Evolutionary conservation across 371 early-diverging fungal species (phyloP).

Genomic region (Fennellomyces sp.): DNA sequence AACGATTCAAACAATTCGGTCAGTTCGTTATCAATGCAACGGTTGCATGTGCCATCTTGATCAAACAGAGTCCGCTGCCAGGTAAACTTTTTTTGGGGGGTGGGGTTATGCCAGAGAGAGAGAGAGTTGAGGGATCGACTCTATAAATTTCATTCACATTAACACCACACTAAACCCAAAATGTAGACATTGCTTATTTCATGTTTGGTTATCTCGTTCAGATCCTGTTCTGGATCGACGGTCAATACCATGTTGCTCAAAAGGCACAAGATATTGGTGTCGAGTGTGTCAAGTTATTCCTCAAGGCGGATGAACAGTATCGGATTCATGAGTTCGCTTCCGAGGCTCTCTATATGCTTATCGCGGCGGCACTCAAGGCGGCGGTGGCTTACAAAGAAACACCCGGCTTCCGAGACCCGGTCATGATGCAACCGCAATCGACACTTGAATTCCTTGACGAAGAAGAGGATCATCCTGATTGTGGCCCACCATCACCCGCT

Average conservation of each 20-base stretch:
- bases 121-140: too few relatives aligned
- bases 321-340: constrained; percentile 63
- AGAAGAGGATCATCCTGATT: background rate
- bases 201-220: constrained; percentile 49
- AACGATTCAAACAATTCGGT: constrained; percentile 24
- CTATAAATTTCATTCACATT: background rate
- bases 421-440: background rate
- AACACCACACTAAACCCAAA: background rate
- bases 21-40: constrained; percentile 24
- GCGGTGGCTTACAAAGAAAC: constrained; percentile 67
- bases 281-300: constrained; percentile 49
- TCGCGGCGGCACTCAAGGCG: constrained; percentile 62
- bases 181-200: constrained; percentile 28
- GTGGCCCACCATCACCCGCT: background rate
- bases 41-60: constrained; percentile 26
- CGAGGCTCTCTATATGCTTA: constrained; percentile 53
- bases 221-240: constrained; percentile 53
- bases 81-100: constrained; percentile 13
- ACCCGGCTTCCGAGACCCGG: constrained; percentile 23
- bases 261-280: constrained; percentile 54
- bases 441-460: background rate
- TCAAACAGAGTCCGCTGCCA: constrained; percentile 29
- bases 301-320: constrained; percentile 62
- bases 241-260: constrained; percentile 51
- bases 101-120: too few relatives aligned